Evolutionary conservation across 345 rosid genomes (phyloP), one percentile per base, ranked within the genome.

Genomic region (Boechera retrofracta): DNA sequence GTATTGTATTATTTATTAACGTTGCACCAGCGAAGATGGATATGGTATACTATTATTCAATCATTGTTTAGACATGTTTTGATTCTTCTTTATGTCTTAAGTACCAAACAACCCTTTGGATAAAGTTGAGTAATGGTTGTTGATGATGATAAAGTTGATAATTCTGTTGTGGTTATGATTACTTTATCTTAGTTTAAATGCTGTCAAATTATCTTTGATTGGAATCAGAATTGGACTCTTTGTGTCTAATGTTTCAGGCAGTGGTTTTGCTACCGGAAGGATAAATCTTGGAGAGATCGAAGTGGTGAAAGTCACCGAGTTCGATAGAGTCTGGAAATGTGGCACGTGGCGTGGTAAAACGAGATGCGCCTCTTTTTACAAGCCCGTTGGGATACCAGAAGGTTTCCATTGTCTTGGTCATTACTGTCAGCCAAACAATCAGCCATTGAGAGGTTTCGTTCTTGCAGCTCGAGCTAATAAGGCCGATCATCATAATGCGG

Each of bases 331-430:
- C 5, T 91, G 92, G 97, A 83, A 87, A 83, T 89, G 89, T 78
- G 65, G 39, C 66, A 48, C 52, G 7, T 74, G 82, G 29, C 83
- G 44, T 5, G 88, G 87, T 3, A 88, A 85, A 78, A 28, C 66
- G 0, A 85, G 80, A 76, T 84, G 91, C 21, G 80, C 81, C 54
- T 69, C 91, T 0, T 93, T 89, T 82, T 91, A 87, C 72, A 89
- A 80, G 71, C 98, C 98, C 44, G 75, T 80, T 5, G 87, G 86
- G 36, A 85, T 89, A 70, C 98, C 97, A 0, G 83, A 85, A 71
- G 90, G 93, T n/a, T 94, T 85, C 76, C 73, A 79, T 80, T 86
- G 94, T 74, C 87, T 94, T 15, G 98, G 98, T 64, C 56, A 89
- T 79, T 89, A 88, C 63, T 89, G 92, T 67, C 98, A 94, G 81